These are phyloP conservation scores for Protea cynaroides DNA, from an alignment of 164 flowering plant species.

Conservation along the genomic window DNA sequence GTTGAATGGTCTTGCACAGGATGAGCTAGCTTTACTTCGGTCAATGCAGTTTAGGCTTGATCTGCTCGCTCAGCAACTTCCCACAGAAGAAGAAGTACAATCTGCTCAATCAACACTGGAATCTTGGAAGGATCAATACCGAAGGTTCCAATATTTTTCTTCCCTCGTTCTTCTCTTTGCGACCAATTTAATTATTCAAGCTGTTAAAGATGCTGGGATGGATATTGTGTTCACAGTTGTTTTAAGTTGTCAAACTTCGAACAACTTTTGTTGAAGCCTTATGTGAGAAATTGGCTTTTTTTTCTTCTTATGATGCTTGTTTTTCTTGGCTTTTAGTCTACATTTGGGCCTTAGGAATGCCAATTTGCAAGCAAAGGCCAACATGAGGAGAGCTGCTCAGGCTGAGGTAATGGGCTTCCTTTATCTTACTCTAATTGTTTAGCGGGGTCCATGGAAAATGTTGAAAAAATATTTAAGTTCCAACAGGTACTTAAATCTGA, in stretches of 20 bases:
- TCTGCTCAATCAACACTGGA: constrained; percentile 50
- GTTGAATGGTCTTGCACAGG: constrained; percentile 83
- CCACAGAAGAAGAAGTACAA: constrained; percentile 43
- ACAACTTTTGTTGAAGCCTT: background rate
- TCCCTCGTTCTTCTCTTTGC: background rate
- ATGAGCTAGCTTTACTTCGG: constrained; percentile 52
- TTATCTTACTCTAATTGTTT: background rate
- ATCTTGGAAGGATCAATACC: constrained; percentile 58
- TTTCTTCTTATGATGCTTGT: background rate
- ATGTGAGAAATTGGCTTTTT: background rate
- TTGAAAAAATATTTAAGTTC: no score
- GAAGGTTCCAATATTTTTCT: constrained; percentile 29
- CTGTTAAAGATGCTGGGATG: no score
- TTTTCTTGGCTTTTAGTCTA: constrained; percentile 38
- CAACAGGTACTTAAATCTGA: no score
- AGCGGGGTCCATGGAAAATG: background rate
- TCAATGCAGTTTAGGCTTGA: constrained; percentile 73
- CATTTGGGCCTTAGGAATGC: constrained; percentile 69
- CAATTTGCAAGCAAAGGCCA: constrained; percentile 82
- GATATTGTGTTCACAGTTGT: background rate
- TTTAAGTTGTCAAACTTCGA: background rate
- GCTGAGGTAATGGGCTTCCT: constrained; percentile 50
- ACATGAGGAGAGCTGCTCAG: constrained; percentile 79
- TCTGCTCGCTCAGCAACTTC: constrained; percentile 77
- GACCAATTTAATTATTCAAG: no score